Evolutionary conservation across 192 early-diverging fungal species (phyloP), one percentile per base, ranked within the genome.

Genomic region (Backusella tarrabulga): DNA sequence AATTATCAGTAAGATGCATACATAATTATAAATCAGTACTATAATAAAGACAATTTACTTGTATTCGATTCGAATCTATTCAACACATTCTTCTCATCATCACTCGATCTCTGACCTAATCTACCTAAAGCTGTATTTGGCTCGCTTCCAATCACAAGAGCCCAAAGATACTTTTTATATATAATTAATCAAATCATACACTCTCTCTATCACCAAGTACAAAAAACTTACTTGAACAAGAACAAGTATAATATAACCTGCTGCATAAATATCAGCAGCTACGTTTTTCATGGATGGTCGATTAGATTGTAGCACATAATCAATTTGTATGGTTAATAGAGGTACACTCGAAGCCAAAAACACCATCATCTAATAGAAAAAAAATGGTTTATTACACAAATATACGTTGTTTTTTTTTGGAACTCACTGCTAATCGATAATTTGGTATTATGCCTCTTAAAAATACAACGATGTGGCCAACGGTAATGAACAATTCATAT

Each of bases 281-380:
- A 41, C 34, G 12, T 17, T 71, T 41, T 77, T 68, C 17, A 72
- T n/a, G 2, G 66, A 14, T 3, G 70, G 38, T 42, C 60, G 50
- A 44, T 34, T 36, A 17, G 68, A 56, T 71, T 77, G 71, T 14
- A 77, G 15, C 21, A 77, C 71, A 72, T 46, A 77, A 5, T 77
- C 76, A 34, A 77, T 72, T 56, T 77, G 76, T 34, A 77, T 72
- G 1, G 76, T 77, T n/a, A 77, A 63, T 32, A 77, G n/a, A n/a
- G 76, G 76, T 38, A 77, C 73, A 66, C 76, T 77, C 41, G 35
- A 36, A 34, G 70, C 76, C 26, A 77, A 67, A 38, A 77, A 67
- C 42, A 71, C 40, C 56, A 77, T 19, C 54, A 77, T 72, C 76
- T 77, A 34, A 32, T 21, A 17, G 23, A 29, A 73, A 52, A 32